Evolutionary conservation across 345 rosid species (phyloP).

Genomic region (Lepidium aucheri): DNA sequence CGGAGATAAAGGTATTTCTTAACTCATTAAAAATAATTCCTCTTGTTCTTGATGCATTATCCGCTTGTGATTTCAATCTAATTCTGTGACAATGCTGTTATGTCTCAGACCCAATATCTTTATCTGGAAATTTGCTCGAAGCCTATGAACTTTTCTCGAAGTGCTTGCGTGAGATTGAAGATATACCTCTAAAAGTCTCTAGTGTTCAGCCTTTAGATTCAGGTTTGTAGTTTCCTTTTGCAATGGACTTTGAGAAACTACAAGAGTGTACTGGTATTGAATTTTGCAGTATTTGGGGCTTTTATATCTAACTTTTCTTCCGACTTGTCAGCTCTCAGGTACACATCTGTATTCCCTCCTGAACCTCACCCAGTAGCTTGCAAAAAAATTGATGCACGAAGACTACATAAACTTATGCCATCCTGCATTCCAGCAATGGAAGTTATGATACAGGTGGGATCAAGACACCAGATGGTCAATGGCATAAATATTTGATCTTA

Average conservation of each 20-base stretch:
- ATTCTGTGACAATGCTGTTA: not conserved
- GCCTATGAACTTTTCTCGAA: conserved; percentile 70
- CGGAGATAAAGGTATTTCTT: conserved; percentile 54
- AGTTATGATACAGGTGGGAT: conserved; percentile 80
- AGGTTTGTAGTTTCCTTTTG: conserved; percentile 36
- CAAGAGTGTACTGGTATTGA: not conserved
- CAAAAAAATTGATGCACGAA: conserved; percentile 36
- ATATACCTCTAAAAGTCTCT: conserved; percentile 75
- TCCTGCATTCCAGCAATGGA: conserved; percentile 74
- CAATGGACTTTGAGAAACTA: not conserved
- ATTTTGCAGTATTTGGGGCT: not conserved
- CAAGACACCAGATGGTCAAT: not conserved
- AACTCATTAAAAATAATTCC: not conserved
- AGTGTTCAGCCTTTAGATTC: conserved; percentile 80
- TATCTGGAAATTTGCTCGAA: conserved; percentile 49
- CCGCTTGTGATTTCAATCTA: not conserved
- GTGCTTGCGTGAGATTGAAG: conserved; percentile 59
- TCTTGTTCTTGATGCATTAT: not conserved
- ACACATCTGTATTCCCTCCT: conserved; percentile 84
- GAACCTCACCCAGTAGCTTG: conserved; percentile 75
- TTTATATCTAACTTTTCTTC: not conserved
- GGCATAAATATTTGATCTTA: not conserved
- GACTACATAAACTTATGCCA: conserved; percentile 37
- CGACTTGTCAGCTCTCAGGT: conserved; percentile 68
- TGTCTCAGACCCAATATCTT: conserved; percentile 59